Evolutionary conservation across 2,329 filamentous ascomycete species (phyloP).

Genomic region (Sordariomycetes sp.): DNA sequence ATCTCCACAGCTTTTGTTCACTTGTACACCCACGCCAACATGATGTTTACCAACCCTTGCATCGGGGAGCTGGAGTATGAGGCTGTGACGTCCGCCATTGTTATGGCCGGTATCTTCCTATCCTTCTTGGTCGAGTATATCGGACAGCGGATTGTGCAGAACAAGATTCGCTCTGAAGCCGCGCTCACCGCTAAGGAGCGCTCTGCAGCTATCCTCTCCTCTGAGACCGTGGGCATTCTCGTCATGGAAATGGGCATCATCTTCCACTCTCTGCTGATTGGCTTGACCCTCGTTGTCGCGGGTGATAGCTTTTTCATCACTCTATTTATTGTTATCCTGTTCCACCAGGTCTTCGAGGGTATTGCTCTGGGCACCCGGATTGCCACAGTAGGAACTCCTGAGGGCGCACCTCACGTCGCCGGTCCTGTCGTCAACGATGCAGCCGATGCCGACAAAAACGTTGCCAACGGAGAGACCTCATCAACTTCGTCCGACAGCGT

Average conservation of each 20-base stretch:
- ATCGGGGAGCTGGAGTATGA: constrained; percentile 59
- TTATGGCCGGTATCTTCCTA: constrained; percentile 66
- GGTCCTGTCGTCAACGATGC: constrained; percentile 5
- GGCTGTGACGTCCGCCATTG: constrained; percentile 57
- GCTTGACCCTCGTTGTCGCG: constrained; percentile 52
- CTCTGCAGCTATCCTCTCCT: constrained; percentile 16
- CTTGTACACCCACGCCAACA: constrained; percentile 60
- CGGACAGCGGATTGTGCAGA: constrained; percentile 47
- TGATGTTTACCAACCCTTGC: constrained; percentile 67
- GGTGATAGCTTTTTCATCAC: constrained; percentile 47
- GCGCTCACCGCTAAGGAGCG: constrained; percentile 14
- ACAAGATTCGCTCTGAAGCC: constrained; percentile 18
- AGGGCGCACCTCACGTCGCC: not conserved
- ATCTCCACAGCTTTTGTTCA: constrained; percentile 64
- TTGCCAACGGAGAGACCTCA: constrained; percentile 4
- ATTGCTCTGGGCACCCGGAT: constrained; percentile 66
- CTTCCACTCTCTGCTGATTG: constrained; percentile 64
- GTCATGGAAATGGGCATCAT: constrained; percentile 67
- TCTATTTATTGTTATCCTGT: constrained; percentile 60
- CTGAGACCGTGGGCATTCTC: constrained; percentile 50
- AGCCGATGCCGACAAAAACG: constrained; percentile 14
- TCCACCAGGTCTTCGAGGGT: constrained; percentile 73
- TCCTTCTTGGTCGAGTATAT: constrained; percentile 64
- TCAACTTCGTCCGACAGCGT: constrained; percentile 7
- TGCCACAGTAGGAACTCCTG: constrained; percentile 39